phyloP scores from a whole-genome alignment of 1,139 yeast genomes.

The Casaregolazyma suthepensis region DNA sequence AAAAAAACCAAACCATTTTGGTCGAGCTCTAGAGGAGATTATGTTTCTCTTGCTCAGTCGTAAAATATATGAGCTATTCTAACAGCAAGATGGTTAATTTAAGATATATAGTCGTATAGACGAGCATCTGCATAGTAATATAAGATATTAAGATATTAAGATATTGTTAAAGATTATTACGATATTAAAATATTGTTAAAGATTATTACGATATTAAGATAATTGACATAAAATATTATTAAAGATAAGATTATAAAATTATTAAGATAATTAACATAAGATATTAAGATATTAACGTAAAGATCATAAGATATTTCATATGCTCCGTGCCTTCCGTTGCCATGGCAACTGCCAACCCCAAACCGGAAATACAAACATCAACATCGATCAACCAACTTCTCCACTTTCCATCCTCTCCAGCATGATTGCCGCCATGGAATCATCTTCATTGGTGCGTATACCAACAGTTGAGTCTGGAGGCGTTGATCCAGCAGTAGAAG shows the following conservation, averaged over 20 bases:
- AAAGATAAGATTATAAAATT: too few relatives aligned
- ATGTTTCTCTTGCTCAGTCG: not conserved
- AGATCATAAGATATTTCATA: too few relatives aligned
- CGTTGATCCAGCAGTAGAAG: not conserved
- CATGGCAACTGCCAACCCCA: not conserved
- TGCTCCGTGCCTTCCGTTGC: not conserved
- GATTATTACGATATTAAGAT: too few relatives aligned
- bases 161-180: too few relatives aligned
- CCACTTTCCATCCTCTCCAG: not conserved
- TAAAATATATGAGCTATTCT: not conserved
- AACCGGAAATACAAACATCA: not conserved
- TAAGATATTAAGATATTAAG: too few relatives aligned
- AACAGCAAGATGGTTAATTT: not conserved
- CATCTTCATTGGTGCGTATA: not conserved
- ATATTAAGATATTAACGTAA: too few relatives aligned
- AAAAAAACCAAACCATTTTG: not conserved
- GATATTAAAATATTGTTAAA: too few relatives aligned
- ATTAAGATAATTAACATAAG: too few relatives aligned
- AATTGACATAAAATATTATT: too few relatives aligned
- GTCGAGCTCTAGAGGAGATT: not conserved
- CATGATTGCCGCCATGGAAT: not conserved
- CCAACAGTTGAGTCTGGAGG: not conserved
- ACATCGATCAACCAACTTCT: not conserved
- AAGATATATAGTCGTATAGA: too few relatives aligned
- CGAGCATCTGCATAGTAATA: too few relatives aligned